Percentiles rank a stretch among this genome's conserved stretches.
phyloP scores from a whole-genome alignment of 768 basidiomycete genomes.

The Kwoniella newhampshirensis region DNA sequence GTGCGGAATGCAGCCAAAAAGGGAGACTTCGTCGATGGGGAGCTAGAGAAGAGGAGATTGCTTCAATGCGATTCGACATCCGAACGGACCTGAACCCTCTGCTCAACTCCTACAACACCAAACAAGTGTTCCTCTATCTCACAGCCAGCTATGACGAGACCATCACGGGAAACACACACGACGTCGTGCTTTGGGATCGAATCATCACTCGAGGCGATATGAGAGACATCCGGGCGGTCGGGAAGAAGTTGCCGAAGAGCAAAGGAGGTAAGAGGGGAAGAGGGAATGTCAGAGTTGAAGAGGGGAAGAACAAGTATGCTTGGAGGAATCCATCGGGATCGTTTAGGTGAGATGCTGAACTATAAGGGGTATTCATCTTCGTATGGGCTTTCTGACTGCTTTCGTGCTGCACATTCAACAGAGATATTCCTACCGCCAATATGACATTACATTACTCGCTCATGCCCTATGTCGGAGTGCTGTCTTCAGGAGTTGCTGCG shows the following conservation, averaged over 20 bases:
- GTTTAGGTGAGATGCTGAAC: slow-evolving; percentile 49
- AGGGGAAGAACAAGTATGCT: slow-evolving; percentile 44
- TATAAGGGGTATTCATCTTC: too few species aligned
- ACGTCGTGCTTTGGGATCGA: slow-evolving; percentile 47
- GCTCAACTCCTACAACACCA: slow-evolving; percentile 48
- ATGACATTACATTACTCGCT: slow-evolving; percentile 45
- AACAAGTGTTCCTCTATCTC: slow-evolving; percentile 46
- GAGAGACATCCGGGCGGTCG: slow-evolving; percentile 40
- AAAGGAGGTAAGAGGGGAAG: slow-evolving; percentile 36
- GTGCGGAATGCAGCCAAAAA: slow-evolving; percentile 22
- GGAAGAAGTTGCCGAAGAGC: slow-evolving; percentile 31
- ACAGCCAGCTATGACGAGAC: slow-evolving; percentile 38
- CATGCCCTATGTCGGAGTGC: slow-evolving; percentile 47
- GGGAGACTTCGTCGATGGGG: slow-evolving; percentile 42
- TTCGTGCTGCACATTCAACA: slow-evolving; percentile 2
- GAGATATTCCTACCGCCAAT: slow-evolving; percentile 38
- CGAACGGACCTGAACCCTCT: slow-evolving; percentile 43
- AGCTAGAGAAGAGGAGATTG: slow-evolving; percentile 43
- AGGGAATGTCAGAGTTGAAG: slow-evolving; percentile 43
- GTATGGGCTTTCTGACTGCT: too few species aligned
- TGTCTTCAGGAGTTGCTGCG: slow-evolving; percentile 45
- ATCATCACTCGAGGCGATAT: slow-evolving; percentile 38
- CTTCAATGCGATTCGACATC: slow-evolving; percentile 43
- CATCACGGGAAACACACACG: slow-evolving; percentile 22
- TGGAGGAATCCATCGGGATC: slow-evolving; percentile 45